Evolutionary conservation across 805 yeast genomes (phyloP).

Genomic region (Candida methanosorbosa): DNA sequence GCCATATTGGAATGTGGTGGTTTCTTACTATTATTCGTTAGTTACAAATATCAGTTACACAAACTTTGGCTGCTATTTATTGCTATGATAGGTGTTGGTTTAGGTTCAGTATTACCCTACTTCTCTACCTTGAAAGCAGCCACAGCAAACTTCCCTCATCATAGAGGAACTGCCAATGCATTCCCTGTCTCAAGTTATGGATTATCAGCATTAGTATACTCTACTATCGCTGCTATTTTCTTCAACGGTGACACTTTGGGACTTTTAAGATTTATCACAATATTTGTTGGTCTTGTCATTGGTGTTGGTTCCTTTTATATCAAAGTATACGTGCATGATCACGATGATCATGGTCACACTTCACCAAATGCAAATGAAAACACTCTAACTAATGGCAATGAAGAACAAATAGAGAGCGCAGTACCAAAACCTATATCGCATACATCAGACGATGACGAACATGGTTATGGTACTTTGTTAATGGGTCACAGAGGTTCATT

Average conservation of each 20-base stretch:
- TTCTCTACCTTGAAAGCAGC: slow-evolving; percentile 52
- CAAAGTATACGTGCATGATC: slow-evolving; percentile 21
- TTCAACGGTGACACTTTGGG: slow-evolving; percentile 47
- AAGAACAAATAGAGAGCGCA: neutral
- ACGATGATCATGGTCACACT: slow-evolving; percentile 6
- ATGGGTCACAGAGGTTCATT: slow-evolving; percentile 28
- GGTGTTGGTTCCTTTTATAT: slow-evolving; percentile 39
- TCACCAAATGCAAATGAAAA: slow-evolving; percentile 1
- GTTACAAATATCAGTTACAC: slow-evolving; percentile 32
- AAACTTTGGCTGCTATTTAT: slow-evolving; percentile 34
- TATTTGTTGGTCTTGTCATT: slow-evolving; percentile 39
- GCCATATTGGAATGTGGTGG: slow-evolving; percentile 46
- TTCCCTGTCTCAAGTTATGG: slow-evolving; percentile 65
- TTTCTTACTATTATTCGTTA: slow-evolving; percentile 39
- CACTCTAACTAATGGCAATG: neutral
- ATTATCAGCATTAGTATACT: slow-evolving; percentile 57
- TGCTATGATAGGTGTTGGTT: slow-evolving; percentile 48
- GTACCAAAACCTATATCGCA: neutral
- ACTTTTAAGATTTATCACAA: slow-evolving; percentile 45
- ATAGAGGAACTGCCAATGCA: slow-evolving; percentile 64
- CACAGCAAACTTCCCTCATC: slow-evolving; percentile 59
- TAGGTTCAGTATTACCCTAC: slow-evolving; percentile 54
- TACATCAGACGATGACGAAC: neutral
- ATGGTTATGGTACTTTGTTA: slow-evolving; percentile 7
- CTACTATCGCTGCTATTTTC: slow-evolving; percentile 44